Conservation (phyloP, 1,284 basidiomycete species). For the Microbotryum intermedium region DNA sequence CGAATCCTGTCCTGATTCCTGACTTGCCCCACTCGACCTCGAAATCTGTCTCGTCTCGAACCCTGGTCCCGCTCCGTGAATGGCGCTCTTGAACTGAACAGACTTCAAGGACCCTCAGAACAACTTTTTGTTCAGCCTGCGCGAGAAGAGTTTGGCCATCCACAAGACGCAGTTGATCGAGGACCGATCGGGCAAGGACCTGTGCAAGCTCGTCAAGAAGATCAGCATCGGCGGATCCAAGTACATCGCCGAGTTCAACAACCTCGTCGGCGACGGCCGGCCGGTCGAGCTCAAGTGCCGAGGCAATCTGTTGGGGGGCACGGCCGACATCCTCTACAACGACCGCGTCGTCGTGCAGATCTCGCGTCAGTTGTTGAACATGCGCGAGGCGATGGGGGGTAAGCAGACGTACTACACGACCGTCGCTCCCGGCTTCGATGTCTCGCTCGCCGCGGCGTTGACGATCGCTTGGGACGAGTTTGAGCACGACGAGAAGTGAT, state of each 20-base stretch:
- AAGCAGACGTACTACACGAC: slow-evolving; percentile 35
- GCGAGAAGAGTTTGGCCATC: slow-evolving; percentile 35
- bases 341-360: slow-evolving; percentile 36
- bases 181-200: slow-evolving; percentile 31
- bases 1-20: too few species aligned
- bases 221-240: slow-evolving; percentile 34
- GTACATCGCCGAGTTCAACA: slow-evolving; percentile 37
- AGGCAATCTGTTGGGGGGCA: slow-evolving; percentile 12
- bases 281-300: slow-evolving; percentile 31
- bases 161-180: slow-evolving; percentile 35
- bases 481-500: slow-evolving; percentile 33
- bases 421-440: slow-evolving; percentile 43
- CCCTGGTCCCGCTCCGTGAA: not conserved
- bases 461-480: slow-evolving; percentile 43
- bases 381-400: slow-evolving; percentile 34
- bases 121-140: slow-evolving; percentile 35
- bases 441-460: slow-evolving; percentile 41
- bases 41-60: too few species aligned
- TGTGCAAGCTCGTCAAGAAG: slow-evolving; percentile 37
- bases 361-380: slow-evolving; percentile 34
- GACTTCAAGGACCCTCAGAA: slow-evolving; percentile 37
- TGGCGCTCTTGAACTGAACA: slow-evolving; percentile 12
- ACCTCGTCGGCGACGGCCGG: slow-evolving; percentile 29
- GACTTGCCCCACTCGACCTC: too few species aligned
- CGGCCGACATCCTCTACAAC: slow-evolving; percentile 4